Percentiles rank a stretch among this genome's conserved stretches.
phyloP scores from a whole-genome alignment of 2,329 filamentous ascomycete genomes.

The Chaetoscypha palmicola region DNA sequence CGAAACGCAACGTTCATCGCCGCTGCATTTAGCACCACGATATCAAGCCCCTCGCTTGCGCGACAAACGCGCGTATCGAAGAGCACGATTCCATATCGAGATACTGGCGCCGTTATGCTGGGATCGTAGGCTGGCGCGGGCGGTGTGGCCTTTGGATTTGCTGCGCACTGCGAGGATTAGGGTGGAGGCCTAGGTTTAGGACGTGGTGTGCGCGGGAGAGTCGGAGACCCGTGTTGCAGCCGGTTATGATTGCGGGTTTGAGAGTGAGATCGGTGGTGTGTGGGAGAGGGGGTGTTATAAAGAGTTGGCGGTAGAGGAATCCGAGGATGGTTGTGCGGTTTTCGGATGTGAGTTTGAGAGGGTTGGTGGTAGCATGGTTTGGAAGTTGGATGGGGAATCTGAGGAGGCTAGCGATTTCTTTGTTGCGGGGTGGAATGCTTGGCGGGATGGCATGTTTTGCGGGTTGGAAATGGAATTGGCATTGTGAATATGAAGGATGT shows the following conservation, averaged over 20 bases:
- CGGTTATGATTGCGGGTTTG: slow-evolving; percentile 13
- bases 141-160: slow-evolving; percentile 36
- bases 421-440: too few species aligned
- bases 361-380: background rate
- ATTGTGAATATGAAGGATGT: too few species aligned
- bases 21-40: slow-evolving; percentile 8
- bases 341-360: background rate
- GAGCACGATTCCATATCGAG: slow-evolving; percentile 36
- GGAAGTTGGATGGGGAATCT: background rate
- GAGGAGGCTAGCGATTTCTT: too few species aligned
- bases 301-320: slow-evolving; percentile 10
- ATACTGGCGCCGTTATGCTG: slow-evolving; percentile 32
- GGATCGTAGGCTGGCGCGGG: slow-evolving; percentile 28
- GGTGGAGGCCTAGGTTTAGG: slow-evolving; percentile 33
- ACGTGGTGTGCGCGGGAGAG: slow-evolving; percentile 36
- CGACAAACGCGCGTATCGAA: slow-evolving; percentile 3
- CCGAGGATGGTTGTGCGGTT: slow-evolving; percentile 2
- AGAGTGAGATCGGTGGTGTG: slow-evolving; percentile 5
- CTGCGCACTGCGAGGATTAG: slow-evolving; percentile 43
- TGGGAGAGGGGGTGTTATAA: slow-evolving; percentile 1
- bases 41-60: slow-evolving; percentile 6
- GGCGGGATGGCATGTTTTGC: too few species aligned
- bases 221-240: slow-evolving; percentile 32
- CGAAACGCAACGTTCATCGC: background rate
- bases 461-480: too few species aligned